Percentiles rank a stretch among this genome's conserved stretches.
Evolutionary conservation across 1,139 yeast species (phyloP).

Genomic region (Casaregolazyma lundiana): DNA sequence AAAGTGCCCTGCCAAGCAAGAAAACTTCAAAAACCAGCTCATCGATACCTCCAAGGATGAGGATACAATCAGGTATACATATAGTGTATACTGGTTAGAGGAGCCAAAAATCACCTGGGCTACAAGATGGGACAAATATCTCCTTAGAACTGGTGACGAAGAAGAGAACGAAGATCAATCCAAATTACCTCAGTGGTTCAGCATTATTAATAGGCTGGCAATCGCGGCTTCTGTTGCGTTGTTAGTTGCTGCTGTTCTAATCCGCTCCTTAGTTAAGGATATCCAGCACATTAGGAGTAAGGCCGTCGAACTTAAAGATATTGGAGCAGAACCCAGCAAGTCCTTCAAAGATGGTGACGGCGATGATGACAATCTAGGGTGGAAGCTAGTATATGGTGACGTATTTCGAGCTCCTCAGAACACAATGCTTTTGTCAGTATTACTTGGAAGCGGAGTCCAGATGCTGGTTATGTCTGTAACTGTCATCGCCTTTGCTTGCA

Average conservation of each 20-base stretch:
- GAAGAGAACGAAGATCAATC: conserved; percentile 32
- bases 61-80: conserved; percentile 64
- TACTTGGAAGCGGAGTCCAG: conserved; percentile 75
- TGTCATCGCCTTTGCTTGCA: conserved; percentile 54
- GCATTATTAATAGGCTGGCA: conserved; percentile 61
- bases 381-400: conserved; percentile 54
- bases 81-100: conserved; percentile 87
- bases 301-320: conserved; percentile 5
- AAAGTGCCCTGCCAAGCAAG: conserved; percentile 26
- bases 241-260: conserved; percentile 58
- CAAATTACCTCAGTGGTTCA: conserved; percentile 58
- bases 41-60: conserved; percentile 26
- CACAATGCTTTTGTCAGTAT: conserved; percentile 47
- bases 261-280: conserved; percentile 46
- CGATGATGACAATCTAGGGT: conserved; percentile 39
- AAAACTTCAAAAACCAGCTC: conserved; percentile 20
- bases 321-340: conserved; percentile 2
- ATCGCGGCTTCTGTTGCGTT: conserved; percentile 55
- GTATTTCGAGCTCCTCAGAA: conserved; percentile 50
- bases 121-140: conserved; percentile 69
- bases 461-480: conserved; percentile 60
- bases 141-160: conserved; percentile 49
- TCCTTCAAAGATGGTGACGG: conserved; percentile 20
- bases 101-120: conserved; percentile 63
- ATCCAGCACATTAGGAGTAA: conserved; percentile 32